Percentiles rank a stretch among this genome's conserved stretches.
Conservation (phyloP, 1,284 basidiomycete genomes). For the Golubevia sp. region DNA sequence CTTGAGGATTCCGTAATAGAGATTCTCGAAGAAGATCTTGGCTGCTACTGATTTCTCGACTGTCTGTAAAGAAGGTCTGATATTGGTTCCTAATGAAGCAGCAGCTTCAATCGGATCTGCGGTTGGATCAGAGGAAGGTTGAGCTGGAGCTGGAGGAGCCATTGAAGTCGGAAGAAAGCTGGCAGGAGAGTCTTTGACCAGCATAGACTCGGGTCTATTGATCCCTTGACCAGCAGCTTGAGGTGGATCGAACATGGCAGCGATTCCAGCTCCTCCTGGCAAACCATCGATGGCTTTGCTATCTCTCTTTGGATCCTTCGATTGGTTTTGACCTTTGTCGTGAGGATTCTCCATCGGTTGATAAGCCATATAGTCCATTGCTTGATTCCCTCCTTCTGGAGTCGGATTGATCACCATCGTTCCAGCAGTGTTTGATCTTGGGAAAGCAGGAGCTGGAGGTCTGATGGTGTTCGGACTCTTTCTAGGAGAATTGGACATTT, state of each 20-base stretch:
- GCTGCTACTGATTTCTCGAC: conserved; percentile 90
- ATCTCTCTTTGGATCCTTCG: conserved; percentile 4
- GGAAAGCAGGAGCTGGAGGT: conserved; percentile 5
- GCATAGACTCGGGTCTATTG: conserved; percentile 38
- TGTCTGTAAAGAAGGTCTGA: conserved; percentile 73
- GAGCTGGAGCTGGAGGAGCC: too few species aligned
- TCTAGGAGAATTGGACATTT: too few species aligned
- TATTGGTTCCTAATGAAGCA: neutral
- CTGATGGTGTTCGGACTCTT: too few species aligned
- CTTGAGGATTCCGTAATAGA: conserved; percentile 72
- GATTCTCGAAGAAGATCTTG: conserved; percentile 93
- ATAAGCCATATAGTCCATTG: conserved; percentile 38
- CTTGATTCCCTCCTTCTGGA: conserved; percentile 11
- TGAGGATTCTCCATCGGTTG: conserved; percentile 10
- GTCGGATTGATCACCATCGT: conserved; percentile 37
- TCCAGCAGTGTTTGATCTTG: conserved; percentile 41
- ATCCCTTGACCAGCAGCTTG: conserved; percentile 1
- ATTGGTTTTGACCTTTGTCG: too few species aligned
- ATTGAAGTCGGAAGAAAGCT: too few species aligned
- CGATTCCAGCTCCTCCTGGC: conserved; percentile 25
- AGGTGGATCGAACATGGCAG: conserved; percentile 32
- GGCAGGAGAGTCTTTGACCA: conserved; percentile 21
- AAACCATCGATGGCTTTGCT: conserved; percentile 45
- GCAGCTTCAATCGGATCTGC: neutral
- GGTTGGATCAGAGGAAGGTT: too few species aligned